Evolutionary conservation across 2,329 filamentous ascomycete species (phyloP).

Genomic region (Metarhizium anisopliae): DNA sequence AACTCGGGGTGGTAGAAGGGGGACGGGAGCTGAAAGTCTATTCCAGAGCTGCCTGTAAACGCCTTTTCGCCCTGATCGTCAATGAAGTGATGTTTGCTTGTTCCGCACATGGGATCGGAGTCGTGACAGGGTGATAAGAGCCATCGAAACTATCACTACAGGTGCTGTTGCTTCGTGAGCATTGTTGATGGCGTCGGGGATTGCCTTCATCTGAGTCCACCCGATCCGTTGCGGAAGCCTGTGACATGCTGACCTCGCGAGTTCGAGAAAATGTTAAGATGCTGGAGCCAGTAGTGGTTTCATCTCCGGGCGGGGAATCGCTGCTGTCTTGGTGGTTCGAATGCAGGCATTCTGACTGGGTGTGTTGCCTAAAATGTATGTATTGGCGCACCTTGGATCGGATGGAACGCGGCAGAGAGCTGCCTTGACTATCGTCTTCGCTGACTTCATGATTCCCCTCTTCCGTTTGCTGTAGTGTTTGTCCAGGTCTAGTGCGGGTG

Average conservation of each 20-base stretch:
- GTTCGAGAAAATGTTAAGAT: background rate
- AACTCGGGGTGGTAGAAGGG: background rate
- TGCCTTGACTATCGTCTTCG: background rate
- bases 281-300: background rate
- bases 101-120: background rate
- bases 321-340: background rate
- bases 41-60: conserved; percentile 9
- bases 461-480: conserved; percentile 11
- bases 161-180: background rate
- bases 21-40: conserved; percentile 10
- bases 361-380: background rate
- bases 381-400: background rate
- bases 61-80: background rate
- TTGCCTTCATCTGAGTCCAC: background rate
- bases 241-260: background rate
- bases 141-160: background rate
- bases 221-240: background rate
- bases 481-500: conserved; percentile 20
- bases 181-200: background rate
- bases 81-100: background rate
- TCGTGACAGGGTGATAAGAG: background rate
- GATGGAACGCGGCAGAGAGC: background rate
- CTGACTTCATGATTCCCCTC: background rate
- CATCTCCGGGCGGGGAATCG: background rate
- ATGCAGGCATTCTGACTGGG: background rate